Evolutionary conservation across 139 green algal genomes (phyloP), one percentile per base, ranked within the genome.

Genomic region (Gonium pectorale): DNA sequence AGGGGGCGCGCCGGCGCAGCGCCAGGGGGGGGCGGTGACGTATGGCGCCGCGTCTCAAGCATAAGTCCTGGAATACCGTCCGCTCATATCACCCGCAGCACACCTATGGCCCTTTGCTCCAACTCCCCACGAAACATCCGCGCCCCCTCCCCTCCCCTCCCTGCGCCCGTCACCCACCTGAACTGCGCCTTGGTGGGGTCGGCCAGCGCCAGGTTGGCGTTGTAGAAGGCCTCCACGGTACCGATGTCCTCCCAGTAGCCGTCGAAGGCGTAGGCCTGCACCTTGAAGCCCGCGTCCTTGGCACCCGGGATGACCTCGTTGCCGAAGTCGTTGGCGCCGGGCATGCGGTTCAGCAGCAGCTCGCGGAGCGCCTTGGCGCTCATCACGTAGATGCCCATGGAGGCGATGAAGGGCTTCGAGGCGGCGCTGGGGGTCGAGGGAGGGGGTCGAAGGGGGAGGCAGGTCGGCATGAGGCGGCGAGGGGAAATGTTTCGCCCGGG

Each of bases 321-420:
- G 41, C 95, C 95, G 83, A 98, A 98, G 88, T 98, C 95, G 71
- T 97, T 96, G 84, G 94, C 94, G 24, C 93, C 80, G 49, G 94
- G 94, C 89, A 95, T 90, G 67, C 92, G 93, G 79, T 91, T 86
- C 24, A 94, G 63, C 51, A 91, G 84, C 68, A 98, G 89, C 70
- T 97, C 86, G 69, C 95, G 93, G 38, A 94, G 86, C 3, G 86
- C 91, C 33, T 79, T 79, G 22, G 94, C 95, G 71, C 95, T 97
- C 88, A 95, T 95, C 43, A 98, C 95, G 86, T 99, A 99, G 93
- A 99, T 99, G 81, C 97, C 97, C 97, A 99, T 99, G 86, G 94
- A 98, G n/a, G 97, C 97, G 86, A 99, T 99, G 95, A 98, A 99
- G 19, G 97, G 97, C 93, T 97, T 94, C 60, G 92, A 80, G 82